These are phyloP conservation scores for Oenanthe javanica DNA, from an alignment of 140 eudicot species.

Conservation along the genomic window DNA sequence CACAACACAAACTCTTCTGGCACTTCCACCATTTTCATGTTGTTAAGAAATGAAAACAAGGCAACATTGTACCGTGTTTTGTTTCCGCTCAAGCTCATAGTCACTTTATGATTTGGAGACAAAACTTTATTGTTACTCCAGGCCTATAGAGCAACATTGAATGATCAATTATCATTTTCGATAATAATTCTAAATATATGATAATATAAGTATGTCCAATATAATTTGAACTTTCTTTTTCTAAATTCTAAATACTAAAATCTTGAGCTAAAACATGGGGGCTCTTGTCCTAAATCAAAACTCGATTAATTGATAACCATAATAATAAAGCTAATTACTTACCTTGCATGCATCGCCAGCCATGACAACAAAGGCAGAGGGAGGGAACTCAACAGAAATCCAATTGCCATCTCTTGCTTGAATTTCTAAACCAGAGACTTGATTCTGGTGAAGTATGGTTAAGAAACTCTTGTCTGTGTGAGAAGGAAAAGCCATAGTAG, in stretches of 20 bases:
- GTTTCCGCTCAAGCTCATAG: constrained; percentile 35
- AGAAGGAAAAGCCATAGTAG: constrained; percentile 45
- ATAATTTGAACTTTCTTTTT: too few relatives aligned
- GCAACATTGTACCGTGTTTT: constrained; percentile 60
- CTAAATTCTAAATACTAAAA: too few relatives aligned
- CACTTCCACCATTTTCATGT: constrained; percentile 33
- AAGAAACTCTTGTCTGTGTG: constrained; percentile 67
- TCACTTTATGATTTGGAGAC: constrained; percentile 67
- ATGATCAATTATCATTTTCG: too few relatives aligned
- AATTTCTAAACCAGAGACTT: constrained; percentile 59
- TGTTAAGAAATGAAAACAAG: constrained; percentile 50
- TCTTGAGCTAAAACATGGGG: too few relatives aligned
- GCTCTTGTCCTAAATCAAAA: background rate
- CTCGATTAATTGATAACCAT: background rate
- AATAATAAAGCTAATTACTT: background rate
- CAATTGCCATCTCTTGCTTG: constrained; percentile 42
- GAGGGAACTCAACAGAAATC: constrained; percentile 43
- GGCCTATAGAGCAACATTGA: constrained; percentile 27
- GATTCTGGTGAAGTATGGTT: constrained; percentile 60
- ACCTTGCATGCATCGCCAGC: constrained; percentile 62
- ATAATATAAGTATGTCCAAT: too few relatives aligned
- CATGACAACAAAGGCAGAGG: constrained; percentile 40
- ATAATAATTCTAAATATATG: too few relatives aligned
- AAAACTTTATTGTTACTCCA: constrained; percentile 71
- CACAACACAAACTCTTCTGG: constrained; percentile 46